phyloP scores from a whole-genome alignment of 75 land plant species.

The Cryptomeria japonica region DNA sequence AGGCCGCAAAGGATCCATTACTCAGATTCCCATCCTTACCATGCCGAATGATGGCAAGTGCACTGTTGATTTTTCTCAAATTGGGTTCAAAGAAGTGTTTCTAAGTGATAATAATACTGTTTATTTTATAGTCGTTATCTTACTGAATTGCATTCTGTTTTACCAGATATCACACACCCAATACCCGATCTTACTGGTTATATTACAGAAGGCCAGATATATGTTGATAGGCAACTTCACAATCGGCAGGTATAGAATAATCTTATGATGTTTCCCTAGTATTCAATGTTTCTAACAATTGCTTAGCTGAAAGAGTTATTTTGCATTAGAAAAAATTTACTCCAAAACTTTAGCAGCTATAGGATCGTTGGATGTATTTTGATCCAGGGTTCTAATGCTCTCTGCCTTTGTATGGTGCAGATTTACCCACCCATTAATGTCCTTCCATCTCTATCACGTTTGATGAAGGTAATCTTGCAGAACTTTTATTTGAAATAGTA shows the following conservation, averaged over 20 bases:
- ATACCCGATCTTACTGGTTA: slow-evolving; percentile 98
- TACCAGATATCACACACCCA: slow-evolving; percentile 94
- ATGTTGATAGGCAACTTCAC: slow-evolving; percentile 93
- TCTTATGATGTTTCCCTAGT: background rate
- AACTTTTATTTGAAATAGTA: background rate
- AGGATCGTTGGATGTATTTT: background rate
- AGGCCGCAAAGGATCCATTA: slow-evolving; percentile 96
- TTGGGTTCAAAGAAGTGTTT: background rate
- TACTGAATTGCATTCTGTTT: background rate
- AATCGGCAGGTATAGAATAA: slow-evolving; percentile 75
- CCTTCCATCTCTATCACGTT: slow-evolving; percentile 90
- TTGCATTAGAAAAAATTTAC: background rate
- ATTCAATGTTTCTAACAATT: background rate
- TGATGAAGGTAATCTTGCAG: slow-evolving; percentile 81
- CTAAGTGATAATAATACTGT: background rate
- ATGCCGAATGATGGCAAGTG: slow-evolving; percentile 96
- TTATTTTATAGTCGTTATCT: background rate
- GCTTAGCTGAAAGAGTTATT: background rate
- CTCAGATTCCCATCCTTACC: slow-evolving; percentile 96
- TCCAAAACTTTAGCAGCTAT: background rate
- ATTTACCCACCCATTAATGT: slow-evolving; percentile 99
- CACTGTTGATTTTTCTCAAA: background rate
- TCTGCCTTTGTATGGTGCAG: slow-evolving; percentile 41
- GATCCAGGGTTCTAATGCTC: background rate
- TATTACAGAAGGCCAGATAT: slow-evolving; percentile 95